A percentile compares a stretch with the other conserved stretches of the same genome.
phyloP scores from a whole-genome alignment of 2,329 filamentous ascomycete genomes.

The Sclerotinia sclerotiorum region DNA sequence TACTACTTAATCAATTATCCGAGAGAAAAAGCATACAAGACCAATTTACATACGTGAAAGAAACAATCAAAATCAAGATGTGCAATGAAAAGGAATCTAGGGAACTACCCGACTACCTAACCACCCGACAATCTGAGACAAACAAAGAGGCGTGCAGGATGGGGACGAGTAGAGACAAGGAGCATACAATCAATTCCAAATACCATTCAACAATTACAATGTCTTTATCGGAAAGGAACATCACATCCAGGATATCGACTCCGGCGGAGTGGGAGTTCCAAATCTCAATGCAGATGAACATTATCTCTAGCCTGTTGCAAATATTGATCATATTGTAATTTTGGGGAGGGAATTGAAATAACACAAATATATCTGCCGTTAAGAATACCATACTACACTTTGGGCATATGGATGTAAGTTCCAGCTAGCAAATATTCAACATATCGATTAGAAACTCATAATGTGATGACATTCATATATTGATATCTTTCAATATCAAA shows the following conservation, averaged over 20 bases:
- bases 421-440: not conserved
- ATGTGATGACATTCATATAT: not conserved
- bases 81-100: not conserved
- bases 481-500: not conserved
- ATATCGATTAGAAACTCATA: not conserved
- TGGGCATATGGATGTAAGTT: not conserved
- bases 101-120: not conserved
- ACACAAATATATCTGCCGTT: not conserved
- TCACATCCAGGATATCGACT: not conserved
- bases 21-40: too few species aligned
- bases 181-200: not conserved
- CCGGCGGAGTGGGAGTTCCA: not conserved
- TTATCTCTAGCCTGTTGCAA: not conserved
- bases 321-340: not conserved
- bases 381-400: not conserved
- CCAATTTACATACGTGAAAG: too few species aligned
- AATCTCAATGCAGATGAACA: not conserved
- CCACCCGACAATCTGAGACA: not conserved
- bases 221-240: not conserved
- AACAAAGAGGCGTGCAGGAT: not conserved
- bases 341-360: not conserved
- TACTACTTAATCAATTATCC: too few species aligned
- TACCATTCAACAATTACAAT: not conserved
- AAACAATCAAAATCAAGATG: too few species aligned
- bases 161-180: slow-evolving; percentile 4